Conservation (phyloP, 352 stramenopile species). For the Plasmopara viticola region DNA sequence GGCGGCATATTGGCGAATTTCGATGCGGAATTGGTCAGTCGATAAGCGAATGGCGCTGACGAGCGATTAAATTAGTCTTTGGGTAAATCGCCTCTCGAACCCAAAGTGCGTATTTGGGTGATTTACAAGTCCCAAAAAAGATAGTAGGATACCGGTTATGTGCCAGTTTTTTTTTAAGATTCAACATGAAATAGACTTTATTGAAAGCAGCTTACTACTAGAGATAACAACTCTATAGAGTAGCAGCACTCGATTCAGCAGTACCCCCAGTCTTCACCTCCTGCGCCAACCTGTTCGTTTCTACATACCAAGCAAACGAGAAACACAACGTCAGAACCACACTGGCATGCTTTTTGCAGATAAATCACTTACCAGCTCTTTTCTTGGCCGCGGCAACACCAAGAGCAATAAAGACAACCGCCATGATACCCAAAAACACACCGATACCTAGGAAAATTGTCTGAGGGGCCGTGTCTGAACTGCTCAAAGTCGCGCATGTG, state of each 20-base stretch:
- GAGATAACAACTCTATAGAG: constrained; percentile 23
- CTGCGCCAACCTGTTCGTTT: constrained; percentile 58
- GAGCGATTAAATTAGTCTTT: not conserved
- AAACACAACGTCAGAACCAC: constrained; percentile 1
- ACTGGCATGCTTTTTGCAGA: not conserved
- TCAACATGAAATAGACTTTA: no score
- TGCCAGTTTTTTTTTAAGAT: no score
- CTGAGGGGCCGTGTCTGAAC: constrained; percentile 51
- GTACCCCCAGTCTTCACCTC: constrained; percentile 50
- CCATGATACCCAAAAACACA: constrained; percentile 65
- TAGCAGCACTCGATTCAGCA: constrained; percentile 20
- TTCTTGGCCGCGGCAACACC: constrained; percentile 64
- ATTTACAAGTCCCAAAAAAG: not conserved
- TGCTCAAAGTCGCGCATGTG: constrained; percentile 56
- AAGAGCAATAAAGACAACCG: constrained; percentile 68
- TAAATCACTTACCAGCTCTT: constrained; percentile 46
- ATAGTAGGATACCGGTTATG: no score
- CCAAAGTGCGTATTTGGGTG: not conserved
- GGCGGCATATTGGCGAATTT: constrained; percentile 47
- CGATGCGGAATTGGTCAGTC: constrained; percentile 11
- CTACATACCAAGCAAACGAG: constrained; percentile 25
- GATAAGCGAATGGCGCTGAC: constrained; percentile 24
- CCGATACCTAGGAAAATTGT: constrained; percentile 70
- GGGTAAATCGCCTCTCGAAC: no score
- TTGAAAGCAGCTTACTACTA: no score